A percentile compares a stretch with the other conserved stretches of the same genome.
Conservation (phyloP, 1,284 basidiomycete species). For the Hymenochaete sp. region DNA sequence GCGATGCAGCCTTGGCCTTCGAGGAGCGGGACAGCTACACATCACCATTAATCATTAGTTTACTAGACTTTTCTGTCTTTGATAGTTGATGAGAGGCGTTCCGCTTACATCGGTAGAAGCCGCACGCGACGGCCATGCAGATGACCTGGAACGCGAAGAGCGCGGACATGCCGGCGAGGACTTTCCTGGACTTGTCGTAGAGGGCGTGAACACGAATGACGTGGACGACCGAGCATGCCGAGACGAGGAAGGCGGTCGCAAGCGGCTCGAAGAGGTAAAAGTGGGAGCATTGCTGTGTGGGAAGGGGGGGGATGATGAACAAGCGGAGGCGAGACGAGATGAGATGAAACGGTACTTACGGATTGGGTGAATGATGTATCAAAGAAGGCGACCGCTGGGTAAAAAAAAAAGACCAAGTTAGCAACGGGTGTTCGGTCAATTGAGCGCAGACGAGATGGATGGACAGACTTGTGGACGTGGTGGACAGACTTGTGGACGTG, state of each 20-base stretch:
- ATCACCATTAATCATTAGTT: neutral
- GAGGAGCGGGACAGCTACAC: conserved; percentile 54
- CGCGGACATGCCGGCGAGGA: conserved; percentile 46
- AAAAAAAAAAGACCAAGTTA: neutral
- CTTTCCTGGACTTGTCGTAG: conserved; percentile 49
- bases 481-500: too few species aligned
- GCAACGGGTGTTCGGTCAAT: too few species aligned
- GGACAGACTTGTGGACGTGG: too few species aligned
- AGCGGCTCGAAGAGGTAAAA: conserved; percentile 81
- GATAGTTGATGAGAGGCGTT: conserved; percentile 1
- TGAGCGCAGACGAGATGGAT: too few species aligned
- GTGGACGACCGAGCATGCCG: conserved; percentile 62
- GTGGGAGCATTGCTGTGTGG: conserved; percentile 44
- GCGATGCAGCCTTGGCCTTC: conserved; percentile 75
- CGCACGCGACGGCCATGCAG: conserved; percentile 60
- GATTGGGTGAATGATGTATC: conserved; percentile 54
- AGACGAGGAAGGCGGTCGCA: conserved; percentile 67
- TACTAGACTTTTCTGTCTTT: conserved; percentile 6
- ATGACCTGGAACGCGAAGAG: conserved; percentile 60
- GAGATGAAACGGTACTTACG: conserved; percentile 30
- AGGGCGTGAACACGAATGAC: conserved; percentile 71
- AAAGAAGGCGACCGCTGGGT: conserved; percentile 68
- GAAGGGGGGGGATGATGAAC: neutral
- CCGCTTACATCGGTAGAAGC: conserved; percentile 59
- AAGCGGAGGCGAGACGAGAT: neutral